A percentile compares a stretch with the other conserved stretches of the same genome.
phyloP scores from a whole-genome alignment of 192 early-diverging fungal genomes.

The Funneliformis mosseae region DNA sequence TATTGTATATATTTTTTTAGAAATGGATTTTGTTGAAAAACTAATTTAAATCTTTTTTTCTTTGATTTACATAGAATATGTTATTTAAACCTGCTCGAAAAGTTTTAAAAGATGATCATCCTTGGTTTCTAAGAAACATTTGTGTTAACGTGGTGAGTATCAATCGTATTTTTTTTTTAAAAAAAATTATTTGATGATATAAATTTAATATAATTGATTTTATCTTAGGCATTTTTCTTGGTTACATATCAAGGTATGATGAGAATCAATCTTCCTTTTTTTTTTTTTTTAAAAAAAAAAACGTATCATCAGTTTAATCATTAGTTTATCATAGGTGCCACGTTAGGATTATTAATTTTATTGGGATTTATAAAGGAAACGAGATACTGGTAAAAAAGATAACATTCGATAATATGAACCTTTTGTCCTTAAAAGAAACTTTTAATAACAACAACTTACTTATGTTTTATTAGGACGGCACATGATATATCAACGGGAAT shows the following conservation, averaged over 20 bases:
- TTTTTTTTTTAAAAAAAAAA: not conserved
- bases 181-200: not conserved
- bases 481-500: not conserved
- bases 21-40: not conserved
- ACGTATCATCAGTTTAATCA: not conserved
- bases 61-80: not conserved
- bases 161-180: not conserved
- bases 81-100: not conserved
- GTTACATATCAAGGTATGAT: constrained; percentile 35
- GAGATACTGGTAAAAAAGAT: not conserved
- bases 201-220: not conserved
- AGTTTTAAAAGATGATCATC: not conserved
- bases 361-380: constrained; percentile 20
- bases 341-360: constrained; percentile 33
- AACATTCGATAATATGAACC: not conserved
- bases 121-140: not conserved
- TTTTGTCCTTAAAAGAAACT: not conserved
- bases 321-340: not conserved
- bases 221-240: constrained; percentile 8
- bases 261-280: constrained; percentile 41
- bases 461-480: not conserved
- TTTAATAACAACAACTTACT: not conserved
- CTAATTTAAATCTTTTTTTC: not conserved
- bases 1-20: constrained; percentile 38
- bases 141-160: not conserved